Base-by-base conservation (phyloP, 2,329 filamentous ascomycete genomes). In the Zasmidium angulare region DNA sequence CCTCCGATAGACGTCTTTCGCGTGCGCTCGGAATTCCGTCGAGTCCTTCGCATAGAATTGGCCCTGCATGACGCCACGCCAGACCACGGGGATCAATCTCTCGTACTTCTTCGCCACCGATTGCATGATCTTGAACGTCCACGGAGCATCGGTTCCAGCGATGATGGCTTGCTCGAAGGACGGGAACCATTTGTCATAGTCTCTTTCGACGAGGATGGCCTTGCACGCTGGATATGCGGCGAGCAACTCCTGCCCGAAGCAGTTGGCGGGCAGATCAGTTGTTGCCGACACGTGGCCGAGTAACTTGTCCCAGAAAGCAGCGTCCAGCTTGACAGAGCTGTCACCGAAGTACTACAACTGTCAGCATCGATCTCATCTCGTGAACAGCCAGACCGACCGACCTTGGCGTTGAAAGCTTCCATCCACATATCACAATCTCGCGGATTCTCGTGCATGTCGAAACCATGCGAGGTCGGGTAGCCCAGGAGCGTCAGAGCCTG, bases 401-500 rank as follows among this genome's bases (percentile, higher is more conserved):
- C 56, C 67, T 85, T 84, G 61, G 84, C 84, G 21, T 77, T 75
- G 55, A 89, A 80, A 40, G 86, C 87, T 61, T 89, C 83, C 76
- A 84, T 83, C 86, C 87, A 89, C 76, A 88, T 82, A 29, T 86
- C 77, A 49, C 82, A 83, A 66, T 88, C 86, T 26, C 81, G 82
- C 6, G 83, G 83, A 72, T 86, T 88, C 73, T 55, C 55, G 29
- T 65, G 60, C 56, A 64, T 63, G 29, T 63, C 63, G 36, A 66
- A 63, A 48, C 61, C 62, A 53, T 70, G 67, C 10, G 60, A 62
- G 14, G 60, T 64, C 9, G 63, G 62, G 43, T 66, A 66, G 23
- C 64, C 67, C 2, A 69, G 58, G 7, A 56, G 54, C 12, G 50
- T 60, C 9, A 66, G 55, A 14, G 64, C 63, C 19, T 55, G 51